phyloP scores from a whole-genome alignment of 768 basidiomycete genomes.

The Lactifluus pinguis region DNA sequence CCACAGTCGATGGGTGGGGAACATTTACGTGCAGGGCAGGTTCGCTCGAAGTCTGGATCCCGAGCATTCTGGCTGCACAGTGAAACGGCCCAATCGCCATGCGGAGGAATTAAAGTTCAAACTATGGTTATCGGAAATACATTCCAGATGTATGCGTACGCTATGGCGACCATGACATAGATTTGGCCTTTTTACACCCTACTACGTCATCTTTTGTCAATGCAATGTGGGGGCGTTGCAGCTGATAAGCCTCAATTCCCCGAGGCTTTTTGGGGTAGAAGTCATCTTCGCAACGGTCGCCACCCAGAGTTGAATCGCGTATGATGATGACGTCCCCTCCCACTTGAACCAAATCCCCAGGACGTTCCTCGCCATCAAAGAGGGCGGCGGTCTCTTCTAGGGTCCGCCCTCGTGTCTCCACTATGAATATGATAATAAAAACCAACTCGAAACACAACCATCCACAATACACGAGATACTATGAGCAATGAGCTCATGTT shows the following conservation, averaged over 20 bases:
- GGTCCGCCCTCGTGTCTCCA: conserved; percentile 60
- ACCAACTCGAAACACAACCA: conserved; percentile 54
- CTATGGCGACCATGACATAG: neutral
- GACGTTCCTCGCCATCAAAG: conserved; percentile 52
- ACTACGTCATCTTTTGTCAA: conserved; percentile 1
- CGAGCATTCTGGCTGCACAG: neutral
- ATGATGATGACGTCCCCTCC: conserved; percentile 42
- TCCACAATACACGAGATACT: conserved; percentile 55
- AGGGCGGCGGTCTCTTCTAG: conserved; percentile 66
- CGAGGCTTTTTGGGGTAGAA: neutral
- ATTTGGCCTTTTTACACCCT: neutral
- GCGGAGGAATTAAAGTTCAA: neutral
- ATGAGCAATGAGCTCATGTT: conserved; percentile 11
- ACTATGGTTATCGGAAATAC: neutral
- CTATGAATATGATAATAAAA: conserved; percentile 45
- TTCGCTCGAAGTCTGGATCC: conserved; percentile 53
- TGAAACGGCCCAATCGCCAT: neutral
- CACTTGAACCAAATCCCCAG: conserved; percentile 34
- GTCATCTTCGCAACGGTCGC: neutral
- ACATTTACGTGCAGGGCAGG: conserved; percentile 50
- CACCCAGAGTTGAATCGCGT: neutral
- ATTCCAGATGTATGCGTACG: neutral
- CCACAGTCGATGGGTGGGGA: conserved; percentile 55
- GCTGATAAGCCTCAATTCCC: neutral
- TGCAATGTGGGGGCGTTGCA: neutral